Evolutionary conservation across 768 basidiomycete species (phyloP).

Genomic region (Naganishia kalamii): DNA sequence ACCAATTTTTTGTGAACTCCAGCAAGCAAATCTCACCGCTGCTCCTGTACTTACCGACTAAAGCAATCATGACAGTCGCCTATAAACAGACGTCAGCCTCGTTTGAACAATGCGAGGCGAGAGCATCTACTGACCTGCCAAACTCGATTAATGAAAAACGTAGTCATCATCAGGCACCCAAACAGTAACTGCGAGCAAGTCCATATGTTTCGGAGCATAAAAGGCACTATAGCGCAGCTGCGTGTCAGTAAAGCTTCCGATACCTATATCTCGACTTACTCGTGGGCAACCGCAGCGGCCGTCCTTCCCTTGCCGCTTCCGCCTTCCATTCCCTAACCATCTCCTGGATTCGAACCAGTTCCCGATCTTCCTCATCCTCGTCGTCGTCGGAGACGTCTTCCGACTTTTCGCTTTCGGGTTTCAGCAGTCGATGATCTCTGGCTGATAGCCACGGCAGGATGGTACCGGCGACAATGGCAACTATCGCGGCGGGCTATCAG

Average conservation of each 20-base stretch:
- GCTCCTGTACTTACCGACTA: constrained; percentile 52
- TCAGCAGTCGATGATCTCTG: constrained; percentile 73
- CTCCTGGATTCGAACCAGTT: constrained; percentile 62
- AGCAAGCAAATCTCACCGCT: too few relatives aligned
- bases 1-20: too few relatives aligned
- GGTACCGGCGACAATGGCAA: constrained; percentile 75
- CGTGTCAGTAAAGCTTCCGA: background rate
- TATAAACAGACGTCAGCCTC: constrained; percentile 35
- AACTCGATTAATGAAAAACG: constrained; percentile 78
- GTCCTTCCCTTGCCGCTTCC: constrained; percentile 70
- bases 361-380: constrained; percentile 69
- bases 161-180: constrained; percentile 66
- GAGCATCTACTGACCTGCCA: constrained; percentile 52
- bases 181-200: constrained; percentile 77
- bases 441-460: constrained; percentile 72
- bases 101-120: background rate
- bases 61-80: constrained; percentile 73
- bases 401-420: constrained; percentile 50
- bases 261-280: constrained; percentile 43
- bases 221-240: constrained; percentile 54
- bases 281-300: constrained; percentile 68
- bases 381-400: constrained; percentile 59
- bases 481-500: constrained; percentile 49
- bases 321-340: constrained; percentile 75
- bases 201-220: constrained; percentile 90